A percentile compares a stretch with the other conserved stretches of the same genome.
Evolutionary conservation across 2,329 filamentous ascomycete species (phyloP).

Genomic region (Cadophora gregata): DNA sequence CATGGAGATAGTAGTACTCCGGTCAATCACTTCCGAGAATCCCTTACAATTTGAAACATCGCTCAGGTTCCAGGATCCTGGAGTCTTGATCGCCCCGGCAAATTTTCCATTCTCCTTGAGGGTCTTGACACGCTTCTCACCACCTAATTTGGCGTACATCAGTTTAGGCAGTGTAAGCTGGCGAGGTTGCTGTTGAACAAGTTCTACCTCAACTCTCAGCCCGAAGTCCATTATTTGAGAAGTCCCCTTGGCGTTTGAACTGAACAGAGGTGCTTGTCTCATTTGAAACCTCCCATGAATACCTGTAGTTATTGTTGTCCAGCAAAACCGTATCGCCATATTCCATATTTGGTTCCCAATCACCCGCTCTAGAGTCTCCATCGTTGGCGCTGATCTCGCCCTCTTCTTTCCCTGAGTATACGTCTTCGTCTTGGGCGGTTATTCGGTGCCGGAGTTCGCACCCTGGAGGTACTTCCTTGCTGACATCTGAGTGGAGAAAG

Average conservation of each 20-base stretch:
- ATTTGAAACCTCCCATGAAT: neutral
- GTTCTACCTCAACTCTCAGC: neutral
- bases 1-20: neutral
- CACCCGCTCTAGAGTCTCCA: neutral
- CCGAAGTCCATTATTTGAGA: neutral
- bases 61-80: neutral
- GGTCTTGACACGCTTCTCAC: too few relatives aligned
- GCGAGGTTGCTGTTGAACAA: neutral
- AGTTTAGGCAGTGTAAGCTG: neutral
- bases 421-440: neutral
- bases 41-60: neutral
- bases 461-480: neutral
- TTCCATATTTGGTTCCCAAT: neutral
- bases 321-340: neutral
- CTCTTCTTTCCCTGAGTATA: neutral
- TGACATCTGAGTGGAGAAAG: neutral
- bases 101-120: too few relatives aligned
- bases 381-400: neutral
- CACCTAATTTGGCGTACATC: neutral
- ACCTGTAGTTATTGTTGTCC: neutral
- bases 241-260: neutral
- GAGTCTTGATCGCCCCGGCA: too few relatives aligned
- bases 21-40: neutral
- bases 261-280: neutral
- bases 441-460: neutral